phyloP scores from a whole-genome alignment of 139 green algal genomes.

The Astrephomene gubernaculifera region DNA sequence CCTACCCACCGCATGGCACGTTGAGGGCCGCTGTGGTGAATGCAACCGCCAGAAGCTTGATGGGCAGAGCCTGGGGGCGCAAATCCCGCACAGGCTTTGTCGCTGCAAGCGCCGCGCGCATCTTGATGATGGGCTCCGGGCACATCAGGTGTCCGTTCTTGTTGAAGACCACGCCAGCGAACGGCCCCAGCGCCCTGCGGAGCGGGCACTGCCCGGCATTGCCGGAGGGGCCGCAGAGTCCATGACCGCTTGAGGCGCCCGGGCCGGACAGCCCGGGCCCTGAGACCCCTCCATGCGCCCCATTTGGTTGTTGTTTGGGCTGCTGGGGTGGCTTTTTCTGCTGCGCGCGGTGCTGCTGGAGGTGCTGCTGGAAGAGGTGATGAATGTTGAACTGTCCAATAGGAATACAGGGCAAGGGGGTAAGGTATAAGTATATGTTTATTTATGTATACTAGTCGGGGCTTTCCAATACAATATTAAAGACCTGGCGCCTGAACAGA shows the following conservation, averaged over 20 bases:
- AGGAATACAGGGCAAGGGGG: background rate
- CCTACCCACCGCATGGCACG: constrained; percentile 74
- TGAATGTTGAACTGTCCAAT: constrained; percentile 45
- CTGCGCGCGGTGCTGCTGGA: constrained; percentile 34
- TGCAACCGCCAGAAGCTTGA: constrained; percentile 70
- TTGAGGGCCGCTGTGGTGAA: constrained; percentile 73
- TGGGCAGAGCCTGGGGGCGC: constrained; percentile 72
- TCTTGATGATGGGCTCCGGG: constrained; percentile 78
- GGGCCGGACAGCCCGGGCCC: constrained; percentile 18
- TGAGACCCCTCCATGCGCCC: background rate
- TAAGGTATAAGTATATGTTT: too few relatives aligned
- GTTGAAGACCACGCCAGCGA: constrained; percentile 62
- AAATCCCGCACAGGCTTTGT: constrained; percentile 75
- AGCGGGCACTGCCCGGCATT: constrained; percentile 50
- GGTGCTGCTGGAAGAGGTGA: constrained; percentile 38
- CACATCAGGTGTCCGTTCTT: constrained; percentile 69
- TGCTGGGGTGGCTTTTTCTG: constrained; percentile 29
- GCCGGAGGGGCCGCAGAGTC: background rate
- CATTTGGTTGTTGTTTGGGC: background rate
- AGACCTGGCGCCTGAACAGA: too few relatives aligned
- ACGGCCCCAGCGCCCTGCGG: constrained; percentile 65
- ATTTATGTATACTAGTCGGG: too few relatives aligned
- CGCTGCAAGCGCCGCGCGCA: constrained; percentile 76
- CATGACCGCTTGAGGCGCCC: background rate
- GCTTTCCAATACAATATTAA: too few relatives aligned